Evolutionary conservation across 192 early-diverging fungal species (phyloP).

Genomic region (Powellomyces hirtus): DNA sequence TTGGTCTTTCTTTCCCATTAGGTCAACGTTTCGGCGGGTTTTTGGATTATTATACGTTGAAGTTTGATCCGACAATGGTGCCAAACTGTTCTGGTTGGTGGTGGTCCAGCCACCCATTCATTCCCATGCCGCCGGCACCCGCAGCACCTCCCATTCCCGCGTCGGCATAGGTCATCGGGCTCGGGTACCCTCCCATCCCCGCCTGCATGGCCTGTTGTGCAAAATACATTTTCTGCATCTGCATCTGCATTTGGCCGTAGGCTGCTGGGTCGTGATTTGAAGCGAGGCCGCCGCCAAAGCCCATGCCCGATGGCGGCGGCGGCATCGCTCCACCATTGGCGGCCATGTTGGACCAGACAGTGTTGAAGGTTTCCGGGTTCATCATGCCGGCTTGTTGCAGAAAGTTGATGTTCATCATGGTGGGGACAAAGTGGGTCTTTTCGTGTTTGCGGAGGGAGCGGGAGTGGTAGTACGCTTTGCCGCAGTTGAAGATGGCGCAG

Average conservation of each 20-base stretch:
- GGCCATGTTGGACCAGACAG: neutral
- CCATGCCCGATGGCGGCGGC: neutral
- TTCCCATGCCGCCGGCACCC: too few species aligned
- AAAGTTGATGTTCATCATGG: neutral
- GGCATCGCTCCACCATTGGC: neutral
- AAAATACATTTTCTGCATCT: neutral
- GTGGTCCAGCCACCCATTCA: too few species aligned
- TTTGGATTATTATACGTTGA: too few species aligned
- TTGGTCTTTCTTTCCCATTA: too few species aligned
- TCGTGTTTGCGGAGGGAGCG: conserved; percentile 46
- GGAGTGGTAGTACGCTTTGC: conserved; percentile 47
- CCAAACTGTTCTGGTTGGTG: too few species aligned
- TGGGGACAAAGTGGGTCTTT: conserved; percentile 23
- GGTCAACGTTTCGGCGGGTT: too few species aligned
- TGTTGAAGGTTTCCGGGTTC: neutral
- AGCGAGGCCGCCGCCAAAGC: neutral
- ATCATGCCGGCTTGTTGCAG: neutral
- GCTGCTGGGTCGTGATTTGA: neutral
- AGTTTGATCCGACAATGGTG: too few species aligned
- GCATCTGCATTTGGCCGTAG: too few species aligned
- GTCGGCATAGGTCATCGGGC: too few species aligned
- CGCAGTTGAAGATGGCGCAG: conserved; percentile 31
- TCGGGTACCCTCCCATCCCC: too few species aligned
- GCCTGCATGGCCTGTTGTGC: too few species aligned
- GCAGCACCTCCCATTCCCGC: too few species aligned